These are phyloP conservation scores for Dalechampia spathulata DNA, from an alignment of 441 rosid genomes.

Conservation along the genomic window DNA sequence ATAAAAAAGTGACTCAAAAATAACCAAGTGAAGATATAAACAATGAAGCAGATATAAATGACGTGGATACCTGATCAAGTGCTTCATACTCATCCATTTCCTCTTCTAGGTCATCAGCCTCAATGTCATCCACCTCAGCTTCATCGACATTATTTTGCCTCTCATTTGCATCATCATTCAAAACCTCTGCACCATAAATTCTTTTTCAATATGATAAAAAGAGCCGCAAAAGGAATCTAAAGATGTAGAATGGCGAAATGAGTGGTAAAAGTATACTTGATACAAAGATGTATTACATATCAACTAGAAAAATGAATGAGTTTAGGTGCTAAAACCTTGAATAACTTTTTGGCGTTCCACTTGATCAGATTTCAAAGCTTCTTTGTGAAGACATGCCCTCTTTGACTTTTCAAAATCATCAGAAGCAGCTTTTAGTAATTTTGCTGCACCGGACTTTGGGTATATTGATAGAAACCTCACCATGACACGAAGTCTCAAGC, in stretches of 20 bases:
- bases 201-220: slow-evolving; percentile 6
- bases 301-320: slow-evolving; percentile 1
- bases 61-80: slow-evolving; percentile 45
- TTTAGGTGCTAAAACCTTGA: slow-evolving; percentile 29
- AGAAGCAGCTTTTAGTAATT: slow-evolving; percentile 55
- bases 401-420: slow-evolving; percentile 78
- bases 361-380: slow-evolving; percentile 38
- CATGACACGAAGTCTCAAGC: slow-evolving; percentile 69
- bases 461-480: slow-evolving; percentile 73
- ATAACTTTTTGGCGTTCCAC: slow-evolving; percentile 30
- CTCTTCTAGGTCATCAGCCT: slow-evolving; percentile 65
- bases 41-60: neutral
- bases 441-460: slow-evolving; percentile 66
- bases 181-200: slow-evolving; percentile 15
- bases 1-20: slow-evolving; percentile 2
- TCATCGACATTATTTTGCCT: slow-evolving; percentile 27
- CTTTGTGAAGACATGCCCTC: slow-evolving; percentile 41
- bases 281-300: neutral
- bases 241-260: neutral
- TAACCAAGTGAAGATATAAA: slow-evolving; percentile 1
- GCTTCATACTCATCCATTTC: slow-evolving; percentile 60
- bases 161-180: slow-evolving; percentile 32
- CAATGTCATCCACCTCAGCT: slow-evolving; percentile 39
- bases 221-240: slow-evolving; percentile 1
- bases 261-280: neutral